A percentile compares a stretch with the other conserved stretches of the same genome.
These are phyloP conservation scores for Parietaria judaica DNA, from an alignment of 306 rosid species.

Conservation along the genomic window DNA sequence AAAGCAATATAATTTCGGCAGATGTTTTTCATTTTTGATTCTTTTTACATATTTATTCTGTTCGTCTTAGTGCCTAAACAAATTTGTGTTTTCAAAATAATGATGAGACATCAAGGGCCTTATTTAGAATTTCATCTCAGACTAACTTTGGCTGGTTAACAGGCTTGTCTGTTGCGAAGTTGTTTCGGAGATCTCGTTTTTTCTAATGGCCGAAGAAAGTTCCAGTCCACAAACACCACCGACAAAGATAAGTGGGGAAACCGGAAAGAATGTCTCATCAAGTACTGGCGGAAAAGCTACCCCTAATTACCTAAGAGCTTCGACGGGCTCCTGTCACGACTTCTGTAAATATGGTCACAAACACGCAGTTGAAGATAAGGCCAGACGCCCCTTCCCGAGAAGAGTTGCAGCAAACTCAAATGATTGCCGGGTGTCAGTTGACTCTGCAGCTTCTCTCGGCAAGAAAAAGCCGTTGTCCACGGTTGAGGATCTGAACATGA, in stretches of 20 bases:
- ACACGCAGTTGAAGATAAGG: conserved; percentile 32
- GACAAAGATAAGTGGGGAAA: conserved; percentile 20
- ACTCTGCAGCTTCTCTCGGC: conserved; percentile 21
- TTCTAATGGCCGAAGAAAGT: conserved; percentile 50
- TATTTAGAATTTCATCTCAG: conserved; percentile 1
- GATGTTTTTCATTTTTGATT: too few species aligned
- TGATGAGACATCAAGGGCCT: not conserved
- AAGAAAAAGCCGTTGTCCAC: conserved; percentile 17
- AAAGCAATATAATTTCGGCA: too few species aligned
- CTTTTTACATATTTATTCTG: not conserved
- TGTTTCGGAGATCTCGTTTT: conserved; percentile 12
- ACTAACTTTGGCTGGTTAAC: conserved; percentile 18
- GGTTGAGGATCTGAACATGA: conserved; percentile 2
- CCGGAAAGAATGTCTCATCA: conserved; percentile 33
- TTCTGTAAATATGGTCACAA: conserved; percentile 63
- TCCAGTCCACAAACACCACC: conserved; percentile 22
- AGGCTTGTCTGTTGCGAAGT: conserved; percentile 34
- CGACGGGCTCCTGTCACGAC: conserved; percentile 90
- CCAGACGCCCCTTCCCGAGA: conserved; percentile 29
- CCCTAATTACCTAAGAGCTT: conserved; percentile 76
- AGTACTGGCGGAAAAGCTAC: conserved; percentile 22
- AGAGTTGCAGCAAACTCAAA: conserved; percentile 28
- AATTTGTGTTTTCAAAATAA: not conserved
- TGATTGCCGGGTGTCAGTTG: conserved; percentile 20
- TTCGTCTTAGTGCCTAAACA: conserved; percentile 3